Evolutionary conservation across 371 early-diverging fungal species (phyloP).

Genomic region (Conidiobolus incongruus): DNA sequence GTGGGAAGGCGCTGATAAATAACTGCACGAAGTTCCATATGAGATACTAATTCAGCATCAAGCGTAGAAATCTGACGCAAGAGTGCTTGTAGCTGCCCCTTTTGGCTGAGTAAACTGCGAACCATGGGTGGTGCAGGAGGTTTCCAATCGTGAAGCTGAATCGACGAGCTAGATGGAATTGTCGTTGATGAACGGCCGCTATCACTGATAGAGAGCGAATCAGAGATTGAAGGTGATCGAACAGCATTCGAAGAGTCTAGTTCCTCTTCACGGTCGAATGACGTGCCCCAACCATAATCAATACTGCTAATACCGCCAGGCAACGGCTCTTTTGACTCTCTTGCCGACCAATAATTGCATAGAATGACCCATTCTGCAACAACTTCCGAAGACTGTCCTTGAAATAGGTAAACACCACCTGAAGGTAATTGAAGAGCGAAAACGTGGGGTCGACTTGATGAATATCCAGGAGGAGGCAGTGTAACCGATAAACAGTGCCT

Average conservation of each 20-base stretch:
- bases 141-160: slow-evolving; percentile 5
- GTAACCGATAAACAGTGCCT: slow-evolving; percentile 55
- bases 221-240: too few species aligned
- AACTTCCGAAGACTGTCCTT: slow-evolving; percentile 33
- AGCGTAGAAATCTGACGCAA: slow-evolving; percentile 14
- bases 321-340: slow-evolving; percentile 66
- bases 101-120: slow-evolving; percentile 7
- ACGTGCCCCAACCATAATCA: slow-evolving; percentile 76
- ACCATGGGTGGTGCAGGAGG: slow-evolving; percentile 7
- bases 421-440: slow-evolving; percentile 59
- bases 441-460: slow-evolving; percentile 42
- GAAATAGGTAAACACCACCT: slow-evolving; percentile 65
- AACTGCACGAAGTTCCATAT: slow-evolving; percentile 17
- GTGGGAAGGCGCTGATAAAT: slow-evolving; percentile 22
- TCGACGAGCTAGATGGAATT: neutral
- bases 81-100: slow-evolving; percentile 16
- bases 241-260: slow-evolving; percentile 8
- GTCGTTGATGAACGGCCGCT: too few species aligned
- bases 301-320: slow-evolving; percentile 57
- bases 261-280: slow-evolving; percentile 17
- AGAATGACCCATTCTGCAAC: slow-evolving; percentile 60
- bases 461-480: slow-evolving; percentile 66
- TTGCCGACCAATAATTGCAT: slow-evolving; percentile 82
- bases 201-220: slow-evolving; percentile 6
- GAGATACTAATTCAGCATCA: slow-evolving; percentile 20